These are phyloP conservation scores for Hyaloperonospora brassicae DNA, from an alignment of 352 stramenopile genomes.

Conservation along the genomic window DNA sequence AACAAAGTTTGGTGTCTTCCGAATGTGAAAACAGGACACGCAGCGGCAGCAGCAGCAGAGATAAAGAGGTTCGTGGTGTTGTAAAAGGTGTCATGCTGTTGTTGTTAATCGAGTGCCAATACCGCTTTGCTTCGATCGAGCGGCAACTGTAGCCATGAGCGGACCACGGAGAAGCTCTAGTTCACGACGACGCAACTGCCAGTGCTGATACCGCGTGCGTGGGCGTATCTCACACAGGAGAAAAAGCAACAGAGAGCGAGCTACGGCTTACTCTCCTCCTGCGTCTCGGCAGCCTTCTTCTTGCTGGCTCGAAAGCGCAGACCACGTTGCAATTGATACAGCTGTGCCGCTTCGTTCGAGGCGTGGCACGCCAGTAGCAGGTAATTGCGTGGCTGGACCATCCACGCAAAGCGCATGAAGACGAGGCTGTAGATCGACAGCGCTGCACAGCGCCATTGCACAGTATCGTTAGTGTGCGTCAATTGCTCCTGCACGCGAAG, in stretches of 20 bases:
- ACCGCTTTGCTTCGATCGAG: neutral
- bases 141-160: neutral
- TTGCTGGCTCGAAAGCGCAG: slow-evolving; percentile 34
- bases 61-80: slow-evolving; percentile 1
- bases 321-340: slow-evolving; percentile 72
- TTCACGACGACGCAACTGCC: too few species aligned
- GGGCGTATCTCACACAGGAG: slow-evolving; percentile 9
- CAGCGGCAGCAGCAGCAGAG: neutral
- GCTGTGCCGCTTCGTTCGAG: slow-evolving; percentile 75
- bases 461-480: neutral
- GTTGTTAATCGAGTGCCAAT: neutral
- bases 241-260: slow-evolving; percentile 3
- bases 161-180: too few species aligned
- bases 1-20: slow-evolving; percentile 95
- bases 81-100: neutral
- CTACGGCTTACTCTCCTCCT: slow-evolving; percentile 9
- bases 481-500: slow-evolving; percentile 4
- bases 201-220: slow-evolving; percentile 1
- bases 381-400: slow-evolving; percentile 85
- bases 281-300: slow-evolving; percentile 32
- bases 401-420: slow-evolving; percentile 87
- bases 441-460: slow-evolving; percentile 22
- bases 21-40: slow-evolving; percentile 69
- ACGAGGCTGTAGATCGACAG: slow-evolving; percentile 80
- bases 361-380: slow-evolving; percentile 75